These are phyloP conservation scores for Colletotrichum spinosum DNA, from an alignment of 2,329 filamentous ascomycete genomes.

Conservation along the genomic window DNA sequence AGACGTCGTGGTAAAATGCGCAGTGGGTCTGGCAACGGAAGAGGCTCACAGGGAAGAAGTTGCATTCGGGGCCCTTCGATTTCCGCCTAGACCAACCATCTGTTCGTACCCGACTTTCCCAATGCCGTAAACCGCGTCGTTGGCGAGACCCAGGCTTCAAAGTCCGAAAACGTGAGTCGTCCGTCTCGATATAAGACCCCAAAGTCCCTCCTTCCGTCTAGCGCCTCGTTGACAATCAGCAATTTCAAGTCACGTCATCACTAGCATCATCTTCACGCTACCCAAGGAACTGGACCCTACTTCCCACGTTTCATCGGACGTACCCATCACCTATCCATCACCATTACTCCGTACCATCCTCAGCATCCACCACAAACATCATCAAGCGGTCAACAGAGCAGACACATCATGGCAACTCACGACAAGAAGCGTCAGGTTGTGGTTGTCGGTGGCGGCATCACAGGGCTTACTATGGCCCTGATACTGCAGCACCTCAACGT, in stretches of 20 bases:
- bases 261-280: too few species aligned
- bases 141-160: too few species aligned
- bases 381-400: not conserved
- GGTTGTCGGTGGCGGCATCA: slow-evolving; percentile 42
- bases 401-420: slow-evolving; percentile 10
- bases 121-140: not conserved
- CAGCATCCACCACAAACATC: not conserved
- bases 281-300: too few species aligned
- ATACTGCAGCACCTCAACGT: slow-evolving; percentile 57
- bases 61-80: slow-evolving; percentile 8
- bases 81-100: not conserved
- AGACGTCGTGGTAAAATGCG: slow-evolving; percentile 1
- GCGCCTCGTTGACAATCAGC: too few species aligned
- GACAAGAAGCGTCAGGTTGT: slow-evolving; percentile 34
- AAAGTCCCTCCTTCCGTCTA: not conserved
- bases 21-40: slow-evolving; percentile 4
- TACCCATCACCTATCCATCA: too few species aligned
- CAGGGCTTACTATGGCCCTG: slow-evolving; percentile 41
- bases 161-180: too few species aligned
- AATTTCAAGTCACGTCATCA: too few species aligned
- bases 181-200: not conserved
- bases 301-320: too few species aligned
- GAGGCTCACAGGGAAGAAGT: not conserved
- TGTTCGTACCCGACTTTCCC: not conserved
- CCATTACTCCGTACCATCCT: not conserved